Conservation (phyloP, 306 rosid species). For the Citrullus colocynthis region DNA sequence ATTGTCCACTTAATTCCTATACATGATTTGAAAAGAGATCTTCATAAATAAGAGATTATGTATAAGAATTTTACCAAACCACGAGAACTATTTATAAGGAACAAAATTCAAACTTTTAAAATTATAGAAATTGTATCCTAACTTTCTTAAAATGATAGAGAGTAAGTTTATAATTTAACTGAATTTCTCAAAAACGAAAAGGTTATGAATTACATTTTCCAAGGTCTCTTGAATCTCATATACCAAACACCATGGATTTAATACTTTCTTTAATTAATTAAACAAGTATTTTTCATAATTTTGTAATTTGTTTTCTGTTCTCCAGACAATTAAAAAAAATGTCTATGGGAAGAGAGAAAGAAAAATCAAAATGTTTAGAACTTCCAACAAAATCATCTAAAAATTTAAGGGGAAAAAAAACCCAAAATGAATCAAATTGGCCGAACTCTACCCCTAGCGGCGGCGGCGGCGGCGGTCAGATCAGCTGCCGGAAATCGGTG, state of each 20-base stretch:
- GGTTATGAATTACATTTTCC: background rate
- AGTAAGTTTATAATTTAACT: too few relatives aligned
- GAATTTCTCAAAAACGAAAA: too few relatives aligned
- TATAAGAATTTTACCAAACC: too few relatives aligned
- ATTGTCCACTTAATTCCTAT: too few relatives aligned
- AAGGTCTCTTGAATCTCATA: background rate
- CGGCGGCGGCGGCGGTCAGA: conserved; percentile 2
- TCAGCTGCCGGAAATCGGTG: conserved; percentile 52
- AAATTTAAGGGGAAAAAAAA: background rate
- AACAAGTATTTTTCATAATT: background rate
- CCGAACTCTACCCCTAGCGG: background rate
- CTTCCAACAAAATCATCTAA: background rate
- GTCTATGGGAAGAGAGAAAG: background rate
- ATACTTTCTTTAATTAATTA: background rate
- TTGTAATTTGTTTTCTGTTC: background rate
- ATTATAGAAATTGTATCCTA: too few relatives aligned
- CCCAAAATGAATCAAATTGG: background rate
- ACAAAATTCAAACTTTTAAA: too few relatives aligned
- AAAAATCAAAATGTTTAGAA: background rate
- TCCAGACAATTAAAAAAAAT: background rate
- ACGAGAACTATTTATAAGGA: too few relatives aligned
- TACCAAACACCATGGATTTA: background rate
- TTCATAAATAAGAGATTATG: too few relatives aligned
- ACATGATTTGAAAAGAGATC: too few relatives aligned
- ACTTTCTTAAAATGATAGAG: too few relatives aligned